Evolutionary conservation across 176 grass and related monocot genomes (phyloP).

Genomic region (Lolium perenne): DNA sequence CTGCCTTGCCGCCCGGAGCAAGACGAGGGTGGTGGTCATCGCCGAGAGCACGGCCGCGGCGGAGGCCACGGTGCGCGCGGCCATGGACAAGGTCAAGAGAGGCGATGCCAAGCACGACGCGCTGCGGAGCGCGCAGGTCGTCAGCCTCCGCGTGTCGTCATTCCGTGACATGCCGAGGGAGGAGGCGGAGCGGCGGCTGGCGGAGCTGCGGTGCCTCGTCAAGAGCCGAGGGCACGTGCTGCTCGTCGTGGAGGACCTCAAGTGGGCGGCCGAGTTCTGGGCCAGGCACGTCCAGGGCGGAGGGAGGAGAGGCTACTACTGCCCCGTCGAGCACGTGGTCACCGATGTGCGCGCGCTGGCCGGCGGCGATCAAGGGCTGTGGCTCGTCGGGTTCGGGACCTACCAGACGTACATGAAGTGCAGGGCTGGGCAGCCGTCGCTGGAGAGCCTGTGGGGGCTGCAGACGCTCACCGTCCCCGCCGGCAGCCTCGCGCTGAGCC

Average conservation of each 20-base stretch:
- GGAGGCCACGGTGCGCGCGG: constrained; percentile 56
- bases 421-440: constrained; percentile 67
- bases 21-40: constrained; percentile 68
- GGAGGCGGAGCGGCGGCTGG: constrained; percentile 70
- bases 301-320: constrained; percentile 57
- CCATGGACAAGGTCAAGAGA: constrained; percentile 63
- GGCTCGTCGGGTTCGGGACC: constrained; percentile 81
- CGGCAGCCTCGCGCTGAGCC: constrained; percentile 72
- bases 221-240: constrained; percentile 56
- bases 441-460: constrained; percentile 81
- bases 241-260: constrained; percentile 79
- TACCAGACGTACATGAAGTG: constrained; percentile 79
- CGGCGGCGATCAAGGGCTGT: constrained; percentile 35
- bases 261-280: constrained; percentile 76
- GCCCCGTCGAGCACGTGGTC: constrained; percentile 76
- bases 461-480: constrained; percentile 70
- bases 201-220: constrained; percentile 68
- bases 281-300: constrained; percentile 32
- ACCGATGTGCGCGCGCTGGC: constrained; percentile 66
- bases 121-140: constrained; percentile 61
- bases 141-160: constrained; percentile 67
- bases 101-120: constrained; percentile 54
- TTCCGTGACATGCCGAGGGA: constrained; percentile 65
- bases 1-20: constrained; percentile 51
- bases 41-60: constrained; percentile 62